A percentile compares a stretch with the other conserved stretches of the same genome.
phyloP scores from a whole-genome alignment of 257 asterid genomes.

The Handroanthus guayacan region DNA sequence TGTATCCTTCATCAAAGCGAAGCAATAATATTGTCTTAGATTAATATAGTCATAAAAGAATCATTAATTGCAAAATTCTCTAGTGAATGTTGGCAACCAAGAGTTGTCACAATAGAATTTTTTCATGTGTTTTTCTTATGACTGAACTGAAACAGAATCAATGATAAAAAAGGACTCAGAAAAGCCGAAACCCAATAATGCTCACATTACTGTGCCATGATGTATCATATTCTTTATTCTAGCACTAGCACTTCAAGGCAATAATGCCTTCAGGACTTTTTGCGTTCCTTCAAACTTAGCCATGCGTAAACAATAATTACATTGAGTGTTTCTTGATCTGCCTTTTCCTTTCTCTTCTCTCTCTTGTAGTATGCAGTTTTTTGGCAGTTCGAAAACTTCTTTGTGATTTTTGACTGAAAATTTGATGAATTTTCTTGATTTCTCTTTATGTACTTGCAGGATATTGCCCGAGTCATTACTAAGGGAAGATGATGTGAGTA shows the following conservation, averaged over 20 bases:
- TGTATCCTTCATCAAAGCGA: neutral
- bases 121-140: neutral
- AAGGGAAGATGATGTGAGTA: conserved; percentile 85
- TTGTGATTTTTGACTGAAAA: neutral
- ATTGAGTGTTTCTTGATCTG: neutral
- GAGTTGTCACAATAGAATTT: neutral
- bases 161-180: neutral
- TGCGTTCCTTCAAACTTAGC: neutral
- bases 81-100: neutral
- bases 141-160: neutral
- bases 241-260: conserved; percentile 1
- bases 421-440: conserved; percentile 29
- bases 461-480: conserved; percentile 67
- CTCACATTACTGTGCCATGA: neutral
- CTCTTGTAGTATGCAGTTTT: neutral
- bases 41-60: neutral
- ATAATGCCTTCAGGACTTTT: neutral
- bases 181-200: neutral
- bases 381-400: neutral
- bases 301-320: conserved; percentile 1
- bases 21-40: neutral
- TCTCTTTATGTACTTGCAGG: conserved; percentile 54
- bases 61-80: neutral
- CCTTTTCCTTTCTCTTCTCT: neutral
- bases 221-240: conserved; percentile 10